Percentiles rank a stretch among this genome's conserved stretches.
phyloP scores from a whole-genome alignment of 1,139 yeast genomes.

The Suhomyces wounanorum region DNA sequence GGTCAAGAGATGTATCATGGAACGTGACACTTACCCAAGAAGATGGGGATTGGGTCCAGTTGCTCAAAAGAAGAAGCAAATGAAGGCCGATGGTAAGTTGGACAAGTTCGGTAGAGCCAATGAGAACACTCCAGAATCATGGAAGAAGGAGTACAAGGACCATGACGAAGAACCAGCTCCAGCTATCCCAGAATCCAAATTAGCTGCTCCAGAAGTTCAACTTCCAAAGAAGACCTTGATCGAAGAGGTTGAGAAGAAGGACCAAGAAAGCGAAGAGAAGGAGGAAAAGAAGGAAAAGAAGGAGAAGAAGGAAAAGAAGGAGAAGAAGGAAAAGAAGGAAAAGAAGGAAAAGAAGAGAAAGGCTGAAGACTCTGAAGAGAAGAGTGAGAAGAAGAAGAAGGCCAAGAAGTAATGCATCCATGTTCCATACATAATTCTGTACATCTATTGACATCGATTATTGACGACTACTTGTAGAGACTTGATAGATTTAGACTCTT shows the following conservation, averaged over 20 bases:
- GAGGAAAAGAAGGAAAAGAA: slow-evolving; percentile 40
- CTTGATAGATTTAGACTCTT: no score
- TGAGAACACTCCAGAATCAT: slow-evolving; percentile 88
- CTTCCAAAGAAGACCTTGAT: slow-evolving; percentile 52
- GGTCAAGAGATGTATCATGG: slow-evolving; percentile 99
- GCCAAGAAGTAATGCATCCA: slow-evolving; percentile 23
- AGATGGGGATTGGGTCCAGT: slow-evolving; percentile 99
- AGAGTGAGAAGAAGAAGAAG: slow-evolving; percentile 44
- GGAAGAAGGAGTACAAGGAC: slow-evolving; percentile 89
- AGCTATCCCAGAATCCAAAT: slow-evolving; percentile 49
- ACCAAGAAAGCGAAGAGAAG: slow-evolving; percentile 34
- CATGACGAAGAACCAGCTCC: slow-evolving; percentile 68
- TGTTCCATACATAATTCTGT: slow-evolving; percentile 16
- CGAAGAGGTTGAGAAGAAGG: slow-evolving; percentile 40
- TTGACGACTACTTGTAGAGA: neutral
- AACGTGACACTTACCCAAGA: slow-evolving; percentile 98
- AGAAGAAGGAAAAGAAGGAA: slow-evolving; percentile 66
- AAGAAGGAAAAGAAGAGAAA: slow-evolving; percentile 57
- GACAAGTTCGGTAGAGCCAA: slow-evolving; percentile 93
- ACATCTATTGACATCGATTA: slow-evolving; percentile 13
- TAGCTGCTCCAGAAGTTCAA: slow-evolving; percentile 53
- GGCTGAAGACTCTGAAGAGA: slow-evolving; percentile 54
- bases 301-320: slow-evolving; percentile 64
- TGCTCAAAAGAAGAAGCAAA: slow-evolving; percentile 97
- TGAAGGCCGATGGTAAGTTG: slow-evolving; percentile 95